Base-by-base conservation (phyloP, 2,329 filamentous ascomycete species). In the Sporothrix inflata region DNA sequence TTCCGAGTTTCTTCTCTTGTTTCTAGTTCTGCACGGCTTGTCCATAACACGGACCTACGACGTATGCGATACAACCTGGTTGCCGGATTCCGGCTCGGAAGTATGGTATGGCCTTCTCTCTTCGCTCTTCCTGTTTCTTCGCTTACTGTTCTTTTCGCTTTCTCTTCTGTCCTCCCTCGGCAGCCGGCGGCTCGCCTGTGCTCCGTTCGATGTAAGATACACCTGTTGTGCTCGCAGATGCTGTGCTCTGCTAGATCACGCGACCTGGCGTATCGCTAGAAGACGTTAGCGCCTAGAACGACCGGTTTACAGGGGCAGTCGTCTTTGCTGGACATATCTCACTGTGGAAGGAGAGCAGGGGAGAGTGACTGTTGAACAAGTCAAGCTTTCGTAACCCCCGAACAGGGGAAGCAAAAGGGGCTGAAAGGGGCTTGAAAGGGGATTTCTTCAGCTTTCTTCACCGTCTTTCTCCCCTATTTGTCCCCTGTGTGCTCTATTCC, bases 401-500 rank as follows among this genome's bases (percentile, higher is more conserved):
- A 63, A 27, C 21, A 45, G 38, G 5, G 27, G 55, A 38, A n/a
- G 16, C 55, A 45, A 45, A 63, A 12, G 34, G 60, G 60, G 38
- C 60, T 45, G 51, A 16, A 47, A 60, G 16, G 55, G 30, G 30
- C 14, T 21, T 66, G 42, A 34, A 66, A 21, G 8, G 42, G 16
- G 16, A 1, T 4, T 5, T 19, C 24, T 66, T 21, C 40, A 14
- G 63, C 24, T 9, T 40, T 24, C 60, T 42, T 63, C 38, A 63
- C 57, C 57, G 57, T 63, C 57, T 63, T 63, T 61, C 55, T 60
- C 55, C 16, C 55, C 57, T 40, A 21, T 49, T 21, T 14, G 45
- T 14, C 49, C 47, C 47, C 66, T 21, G 27, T 51, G 42, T 30
- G 11, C 14, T 63, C 38, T 61, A 16, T 42, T 42, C n/a, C 60